Percentiles rank a stretch among this genome's conserved stretches.
phyloP scores from a whole-genome alignment of 75 land plant genomes.

The Selaginella tamariscina region DNA sequence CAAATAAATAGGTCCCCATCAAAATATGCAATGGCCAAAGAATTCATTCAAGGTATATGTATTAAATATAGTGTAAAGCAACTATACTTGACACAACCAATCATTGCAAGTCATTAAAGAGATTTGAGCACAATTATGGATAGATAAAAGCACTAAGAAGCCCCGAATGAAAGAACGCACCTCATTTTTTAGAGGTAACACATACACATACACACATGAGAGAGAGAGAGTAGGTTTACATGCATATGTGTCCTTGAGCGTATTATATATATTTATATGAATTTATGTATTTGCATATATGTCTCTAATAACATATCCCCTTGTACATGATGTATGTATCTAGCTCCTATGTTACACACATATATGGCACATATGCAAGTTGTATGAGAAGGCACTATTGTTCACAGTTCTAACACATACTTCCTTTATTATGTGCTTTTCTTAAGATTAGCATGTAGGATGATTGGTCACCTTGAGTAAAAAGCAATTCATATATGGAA shows the following conservation, averaged over 20 bases:
- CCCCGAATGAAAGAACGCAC: slow-evolving; percentile 3
- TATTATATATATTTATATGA: too few relatives aligned
- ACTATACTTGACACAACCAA: slow-evolving; percentile 18
- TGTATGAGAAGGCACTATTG: slow-evolving; percentile 2
- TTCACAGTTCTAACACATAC: neutral
- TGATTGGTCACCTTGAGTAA: neutral
- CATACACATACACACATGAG: too few relatives aligned
- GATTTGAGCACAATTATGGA: slow-evolving; percentile 6
- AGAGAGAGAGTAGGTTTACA: too few relatives aligned
- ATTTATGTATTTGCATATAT: too few relatives aligned
- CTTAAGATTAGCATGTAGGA: neutral
- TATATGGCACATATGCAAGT: too few relatives aligned
- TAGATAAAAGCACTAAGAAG: slow-evolving; percentile 10
- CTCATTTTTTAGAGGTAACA: neutral
- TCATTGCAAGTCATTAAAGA: slow-evolving; percentile 14
- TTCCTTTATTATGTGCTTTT: slow-evolving; percentile 7
- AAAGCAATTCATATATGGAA: slow-evolving; percentile 2
- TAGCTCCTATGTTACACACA: too few relatives aligned
- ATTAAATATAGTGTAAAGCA: neutral
- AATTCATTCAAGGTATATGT: slow-evolving; percentile 14
- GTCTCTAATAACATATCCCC: too few relatives aligned
- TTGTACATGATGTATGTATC: too few relatives aligned
- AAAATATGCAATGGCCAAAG: neutral
- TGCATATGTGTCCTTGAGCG: too few relatives aligned
- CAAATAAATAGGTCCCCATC: too few relatives aligned